Conservation (phyloP, 768 basidiomycete species). For the Termitomyces sp. region DNA sequence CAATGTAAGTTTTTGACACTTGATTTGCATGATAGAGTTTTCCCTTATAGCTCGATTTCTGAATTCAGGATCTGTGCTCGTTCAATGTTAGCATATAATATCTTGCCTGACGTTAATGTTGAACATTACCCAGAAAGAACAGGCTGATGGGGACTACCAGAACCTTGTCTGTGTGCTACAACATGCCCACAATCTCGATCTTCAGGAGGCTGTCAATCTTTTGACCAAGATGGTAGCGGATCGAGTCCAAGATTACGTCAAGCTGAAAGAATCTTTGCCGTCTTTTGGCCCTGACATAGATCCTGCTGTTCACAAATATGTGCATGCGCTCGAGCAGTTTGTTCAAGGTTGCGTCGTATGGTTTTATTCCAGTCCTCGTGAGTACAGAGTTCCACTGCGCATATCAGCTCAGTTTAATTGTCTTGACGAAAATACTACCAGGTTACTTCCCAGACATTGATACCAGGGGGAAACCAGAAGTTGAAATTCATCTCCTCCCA, state of each 20-base stretch:
- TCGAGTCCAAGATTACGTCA: conserved; percentile 22
- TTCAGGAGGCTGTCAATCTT: conserved; percentile 25
- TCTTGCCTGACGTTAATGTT: not conserved
- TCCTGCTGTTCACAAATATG: conserved; percentile 10
- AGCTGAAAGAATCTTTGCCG: conserved; percentile 20
- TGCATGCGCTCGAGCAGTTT: conserved; percentile 16
- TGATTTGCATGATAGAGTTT: not conserved
- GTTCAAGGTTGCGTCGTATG: conserved; percentile 19
- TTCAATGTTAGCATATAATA: not conserved
- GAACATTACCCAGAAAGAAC: conserved; percentile 25
- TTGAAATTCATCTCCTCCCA: conserved; percentile 10
- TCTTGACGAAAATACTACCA: not conserved
- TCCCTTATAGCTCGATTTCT: not conserved
- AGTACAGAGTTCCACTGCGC: not conserved
- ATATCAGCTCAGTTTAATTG: not conserved
- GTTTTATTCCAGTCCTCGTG: conserved; percentile 19
- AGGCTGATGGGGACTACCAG: conserved; percentile 27
- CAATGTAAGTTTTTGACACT: conserved; percentile 13
- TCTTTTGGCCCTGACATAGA: conserved; percentile 24
- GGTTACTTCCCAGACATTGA: conserved; percentile 15
- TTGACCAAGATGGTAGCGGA: conserved; percentile 21
- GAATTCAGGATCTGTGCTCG: conserved; percentile 5
- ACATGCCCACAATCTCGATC: conserved; percentile 22
- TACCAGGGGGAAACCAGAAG: not conserved
- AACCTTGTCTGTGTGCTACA: conserved; percentile 26